phyloP scores from a whole-genome alignment of 352 stramenopile genomes.

The Phytophthora meadii region DNA sequence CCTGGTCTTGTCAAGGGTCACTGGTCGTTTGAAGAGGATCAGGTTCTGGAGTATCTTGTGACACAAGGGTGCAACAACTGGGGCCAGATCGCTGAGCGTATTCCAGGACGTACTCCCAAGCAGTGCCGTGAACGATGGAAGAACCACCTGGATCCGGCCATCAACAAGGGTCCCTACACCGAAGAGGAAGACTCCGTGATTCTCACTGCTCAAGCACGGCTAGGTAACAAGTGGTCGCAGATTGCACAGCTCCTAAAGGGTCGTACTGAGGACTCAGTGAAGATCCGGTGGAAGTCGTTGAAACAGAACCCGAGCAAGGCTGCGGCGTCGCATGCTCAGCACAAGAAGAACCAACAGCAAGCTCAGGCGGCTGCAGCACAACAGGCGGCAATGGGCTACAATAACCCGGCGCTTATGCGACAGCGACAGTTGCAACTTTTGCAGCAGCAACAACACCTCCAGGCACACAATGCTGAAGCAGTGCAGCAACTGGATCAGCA shows the following conservation, averaged over 20 bases:
- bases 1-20: constrained; percentile 95
- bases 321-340: constrained; percentile 73
- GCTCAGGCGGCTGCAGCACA: constrained; percentile 49
- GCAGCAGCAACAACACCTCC: constrained; percentile 77
- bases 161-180: constrained; percentile 96
- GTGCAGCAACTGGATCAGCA: constrained; percentile 75
- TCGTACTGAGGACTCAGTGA: constrained; percentile 93
- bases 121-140: constrained; percentile 93
- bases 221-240: constrained; percentile 97
- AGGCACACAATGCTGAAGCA: constrained; percentile 67
- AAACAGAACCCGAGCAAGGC: constrained; percentile 88
- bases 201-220: constrained; percentile 85
- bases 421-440: constrained; percentile 74
- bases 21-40: constrained; percentile 96
- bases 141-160: constrained; percentile 89
- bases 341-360: constrained; percentile 83
- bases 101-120: constrained; percentile 93
- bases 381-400: constrained; percentile 57
- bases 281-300: constrained; percentile 93
- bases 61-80: constrained; percentile 93
- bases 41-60: constrained; percentile 92
- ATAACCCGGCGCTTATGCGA: constrained; percentile 68
- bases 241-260: constrained; percentile 94
- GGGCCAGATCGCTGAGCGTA: constrained; percentile 92
- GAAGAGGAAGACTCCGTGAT: constrained; percentile 95